Evolutionary conservation across 495 filamentous ascomycete species (phyloP), one percentile per base, ranked within the genome.

Genomic region (Lophiotrema nucula): DNA sequence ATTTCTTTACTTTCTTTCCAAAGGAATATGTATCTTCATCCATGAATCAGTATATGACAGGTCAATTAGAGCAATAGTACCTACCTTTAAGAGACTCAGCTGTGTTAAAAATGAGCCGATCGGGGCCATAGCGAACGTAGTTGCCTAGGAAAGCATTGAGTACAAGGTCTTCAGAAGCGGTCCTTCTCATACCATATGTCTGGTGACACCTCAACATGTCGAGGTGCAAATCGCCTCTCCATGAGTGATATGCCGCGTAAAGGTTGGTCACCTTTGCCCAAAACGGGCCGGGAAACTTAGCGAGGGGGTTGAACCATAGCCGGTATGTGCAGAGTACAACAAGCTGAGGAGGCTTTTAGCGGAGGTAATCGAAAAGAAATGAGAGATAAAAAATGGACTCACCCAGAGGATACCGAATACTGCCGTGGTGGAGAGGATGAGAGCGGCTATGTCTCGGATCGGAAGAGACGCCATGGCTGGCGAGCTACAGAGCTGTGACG

Each of bases 41-140:
- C 5, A 21, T 12, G 3, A 15, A 50, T 31, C 25, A 22, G 16
- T 50, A 16, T n/a, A n/a, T 46, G 23, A 21, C 47, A 18, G 31
- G 31, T 8, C 8, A 37, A 33, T 42, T 46, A 3, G 25, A 43
- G 12, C 12, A 35, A 21, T 33, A 12, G 2, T 21, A 31, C 49
- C 37, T 55, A 21, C 39, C 52, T 33, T 55, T 21, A 3, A 46
- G n/a, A 18, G 35, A 42, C 41, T 35, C 23, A 18, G 21, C 16
- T 25, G 48, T 33, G 52, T 53, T 54, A 56, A 67, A 60, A 15
- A 54, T 48, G 1, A 69, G 47, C 1, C 53, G 56, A 38, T 69
- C 58, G 15, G 67, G 58, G 10, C 55, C 65, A 48, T 57, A 61
- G 4, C 67, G 53, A 24, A 52, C n/a, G 31, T 33, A 22, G n/a